Evolutionary conservation across 1,139 yeast genomes (phyloP), one percentile per base, ranked within the genome.

Genomic region (Oligophagozyma castellii): DNA sequence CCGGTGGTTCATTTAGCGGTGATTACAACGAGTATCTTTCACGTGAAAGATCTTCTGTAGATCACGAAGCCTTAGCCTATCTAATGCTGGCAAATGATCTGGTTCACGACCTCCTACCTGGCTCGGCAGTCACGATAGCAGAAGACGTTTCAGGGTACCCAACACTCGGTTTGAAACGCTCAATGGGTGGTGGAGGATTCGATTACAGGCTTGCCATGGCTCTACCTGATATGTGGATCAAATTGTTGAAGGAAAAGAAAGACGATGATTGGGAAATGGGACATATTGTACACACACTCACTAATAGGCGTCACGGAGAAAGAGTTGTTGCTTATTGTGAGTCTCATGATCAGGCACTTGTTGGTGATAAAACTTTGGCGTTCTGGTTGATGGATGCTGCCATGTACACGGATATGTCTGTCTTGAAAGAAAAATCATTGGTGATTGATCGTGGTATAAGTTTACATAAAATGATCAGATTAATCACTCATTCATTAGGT

Each of bases 61-160:
- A 89, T 47, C 70, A 71, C 38, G 95, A 86, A 48, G 94, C 95
- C 4, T 63, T 89, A 34, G 67, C 74, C 16, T 89, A 89, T 52
- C 58, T 89, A 48, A 84, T 84, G 76, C 58, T 89, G 37, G 95
- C 95, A 10, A 92, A 86, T 55, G 68, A 70, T 42, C 58, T 89
- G 46, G 67, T 89, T 40, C 63, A 60, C 26, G 67, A 70, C 40
- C 58, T 75, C 40, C 56, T 66, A 5, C 49, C 61, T 10, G 58
- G 60, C 27, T 65, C 70, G 23, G 73, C 79, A 40, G 68, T 79
- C 11, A 73, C 94, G 1, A 80, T 89, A 43, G 96, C 96, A 2
- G 98, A 89, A 55, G 98, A 89, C 53, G 98, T 89, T 28, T 76
- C 92, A 30, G 98, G 98, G 11, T 89, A 89, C 80, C 98, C 98